Evolutionary conservation across 805 yeast genomes (phyloP), one percentile per base, ranked within the genome.

Genomic region (Saccharomycodes ludwigii): DNA sequence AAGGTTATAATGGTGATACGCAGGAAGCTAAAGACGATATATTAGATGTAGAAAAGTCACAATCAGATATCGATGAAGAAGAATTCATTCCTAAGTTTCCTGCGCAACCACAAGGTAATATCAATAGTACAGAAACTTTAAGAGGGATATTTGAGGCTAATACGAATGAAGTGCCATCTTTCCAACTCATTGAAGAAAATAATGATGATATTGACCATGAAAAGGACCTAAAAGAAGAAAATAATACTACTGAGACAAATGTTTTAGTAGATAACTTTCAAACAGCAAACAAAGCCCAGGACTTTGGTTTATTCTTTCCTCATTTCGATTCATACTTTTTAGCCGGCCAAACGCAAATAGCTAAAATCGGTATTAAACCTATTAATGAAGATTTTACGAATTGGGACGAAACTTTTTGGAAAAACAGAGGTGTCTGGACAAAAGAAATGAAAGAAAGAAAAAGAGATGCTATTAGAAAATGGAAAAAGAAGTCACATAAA

Each of bases 321-420:
- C 96, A 88, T 50, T 59, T 65, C 9, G 79, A 79, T 13, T 86
- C 96, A 1, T 95, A 95, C 1, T 88, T 83, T 56, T 60, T 88
- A 40, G 71, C 70, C 31, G 76, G 95, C 0, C 97, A 86, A 56
- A 66, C 95, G 0, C 94, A 81, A 50, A 52, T 84, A 29, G 70
- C 68, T 36, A 77, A 73, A 44, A 42, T 79, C 21, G 24, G 29
- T 18, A 62, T 68, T 6, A 46, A 51, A n/a, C 36, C 34, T 20
- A 33, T 38, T 12, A 28, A 24, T 7, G 47, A 48, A 10, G 53
- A 63, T 20, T 56, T 63, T 14, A 59, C 55, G 3, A 59, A 58
- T 7, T 85, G 88, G 71, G 84, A 77, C 30, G 58, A 66, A 25
- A 74, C 80, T 68, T 88, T 86, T 54, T 83, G 82, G 77, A 79